These are phyloP conservation scores for Cryptococcus maquisensis DNA, from an alignment of 1,284 basidiomycete species.

Conservation along the genomic window DNA sequence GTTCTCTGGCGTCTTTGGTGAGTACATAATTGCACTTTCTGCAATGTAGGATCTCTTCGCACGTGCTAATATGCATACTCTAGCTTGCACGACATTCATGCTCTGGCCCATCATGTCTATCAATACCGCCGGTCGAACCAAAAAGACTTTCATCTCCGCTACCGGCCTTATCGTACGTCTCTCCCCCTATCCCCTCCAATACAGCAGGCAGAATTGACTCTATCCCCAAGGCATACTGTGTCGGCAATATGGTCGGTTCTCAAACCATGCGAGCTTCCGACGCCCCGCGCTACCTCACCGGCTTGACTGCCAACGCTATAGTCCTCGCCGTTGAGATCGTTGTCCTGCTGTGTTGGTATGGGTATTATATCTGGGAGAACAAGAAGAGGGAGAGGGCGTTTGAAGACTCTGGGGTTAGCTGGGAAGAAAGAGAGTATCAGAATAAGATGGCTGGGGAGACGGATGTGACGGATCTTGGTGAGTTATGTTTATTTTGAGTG, in stretches of 20 bases:
- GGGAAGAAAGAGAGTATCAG: slow-evolving; percentile 19
- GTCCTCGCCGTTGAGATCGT: slow-evolving; percentile 12
- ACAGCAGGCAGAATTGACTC: neutral
- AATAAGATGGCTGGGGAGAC: slow-evolving; percentile 26
- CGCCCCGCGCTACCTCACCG: slow-evolving; percentile 20
- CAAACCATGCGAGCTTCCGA: slow-evolving; percentile 20
- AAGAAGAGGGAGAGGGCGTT: slow-evolving; percentile 20
- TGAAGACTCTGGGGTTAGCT: slow-evolving; percentile 15
- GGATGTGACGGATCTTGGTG: slow-evolving; percentile 27
- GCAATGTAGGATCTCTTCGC: no score
- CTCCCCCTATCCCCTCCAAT: no score
- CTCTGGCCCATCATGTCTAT: slow-evolving; percentile 30
- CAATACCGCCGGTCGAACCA: slow-evolving; percentile 32
- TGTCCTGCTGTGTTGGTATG: slow-evolving; percentile 20
- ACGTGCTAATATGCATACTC: neutral
- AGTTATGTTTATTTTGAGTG: neutral
- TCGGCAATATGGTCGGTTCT: slow-evolving; percentile 26
- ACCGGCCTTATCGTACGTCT: slow-evolving; percentile 9
- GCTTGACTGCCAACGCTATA: slow-evolving; percentile 17
- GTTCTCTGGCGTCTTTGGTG: slow-evolving; percentile 13
- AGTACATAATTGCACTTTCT: neutral
- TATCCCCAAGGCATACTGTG: slow-evolving; percentile 17
- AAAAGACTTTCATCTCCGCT: slow-evolving; percentile 26
- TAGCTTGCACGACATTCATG: slow-evolving; percentile 23
- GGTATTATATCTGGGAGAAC: slow-evolving; percentile 23